Evolutionary conservation across 2,329 filamentous ascomycete species (phyloP), one percentile per base, ranked within the genome.

Genomic region (Sclerotinia subarctica): DNA sequence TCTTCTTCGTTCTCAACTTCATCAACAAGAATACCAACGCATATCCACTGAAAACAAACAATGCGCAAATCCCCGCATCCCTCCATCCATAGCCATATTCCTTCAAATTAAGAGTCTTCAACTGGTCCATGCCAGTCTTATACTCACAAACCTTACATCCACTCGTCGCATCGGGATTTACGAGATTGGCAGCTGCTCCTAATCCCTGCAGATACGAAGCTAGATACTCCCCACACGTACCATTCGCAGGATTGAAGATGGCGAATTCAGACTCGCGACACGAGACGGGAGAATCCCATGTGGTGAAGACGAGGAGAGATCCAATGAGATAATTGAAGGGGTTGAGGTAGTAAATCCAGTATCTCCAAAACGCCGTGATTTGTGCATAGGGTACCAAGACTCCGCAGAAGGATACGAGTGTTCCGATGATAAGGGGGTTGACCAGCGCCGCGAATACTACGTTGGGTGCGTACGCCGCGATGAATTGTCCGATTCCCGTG

Each of bases 381-480:
- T 88, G 89, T 86, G 0, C 83, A 81, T 89, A 91, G 0, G 90
- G 90, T 0, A 93, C 90, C 6, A 92, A 81, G 1, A 93, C 89
- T 70, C 91, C 91, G 73, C 90, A 93, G 80, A 94, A 93, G 1
- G 84, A 85, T 11, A 92, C 83, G 3, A 92, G 80, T 52, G 87
- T 77, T 7, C 84, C 82, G 67, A 88, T 78, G 15, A 88, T 64
- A 0, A 88, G 74, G 0, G 85, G 85, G 70, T 88, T 88, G 69
- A 83, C 81, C 5, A 88, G 80, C 0, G 84, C 80, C 0, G 86
- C 86, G 56, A 88, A 87, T 15, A 86, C 82, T 46, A 82, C 85
- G 70, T 86, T 88, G 0, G 86, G 86, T 0, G 86, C 84, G 69
- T 88, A 88, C 0, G 87, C 86, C 0, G 86, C 85, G n/a, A 88